A percentile compares a stretch with the other conserved stretches of the same genome.
Evolutionary conservation across 225 moss, liverwort and hornwort species (phyloP).

Genomic region (Rhytidiadelphus loreus): DNA sequence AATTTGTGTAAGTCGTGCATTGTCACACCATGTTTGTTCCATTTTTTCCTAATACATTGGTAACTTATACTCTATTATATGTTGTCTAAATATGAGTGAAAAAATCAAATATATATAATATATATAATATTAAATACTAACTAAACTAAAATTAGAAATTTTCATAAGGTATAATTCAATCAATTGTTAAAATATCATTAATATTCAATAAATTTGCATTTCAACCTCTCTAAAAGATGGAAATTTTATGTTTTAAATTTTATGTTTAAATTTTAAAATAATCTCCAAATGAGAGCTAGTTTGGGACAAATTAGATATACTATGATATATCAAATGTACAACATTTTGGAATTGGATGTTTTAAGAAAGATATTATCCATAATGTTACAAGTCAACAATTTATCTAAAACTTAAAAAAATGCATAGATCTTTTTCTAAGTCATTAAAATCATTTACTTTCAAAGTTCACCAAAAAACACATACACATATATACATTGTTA

Average conservation of each 20-base stretch:
- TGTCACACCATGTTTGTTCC: slow-evolving; percentile 77
- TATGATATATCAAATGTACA: too few relatives aligned
- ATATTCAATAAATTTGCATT: neutral
- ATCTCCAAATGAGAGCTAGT: neutral
- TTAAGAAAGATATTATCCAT: too few relatives aligned
- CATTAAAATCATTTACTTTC: neutral
- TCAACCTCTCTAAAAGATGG: neutral
- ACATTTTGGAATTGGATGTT: neutral
- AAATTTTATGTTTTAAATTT: neutral
- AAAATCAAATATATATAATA: too few relatives aligned
- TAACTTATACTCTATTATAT: neutral
- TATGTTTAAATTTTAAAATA: neutral
- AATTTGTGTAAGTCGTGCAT: slow-evolving; percentile 58
- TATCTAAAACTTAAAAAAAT: neutral
- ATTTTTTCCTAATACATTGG: slow-evolving; percentile 27
- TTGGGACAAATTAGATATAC: too few relatives aligned
- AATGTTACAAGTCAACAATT: neutral
- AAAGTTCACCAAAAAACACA: neutral
- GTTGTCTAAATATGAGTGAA: too few relatives aligned
- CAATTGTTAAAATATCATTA: too few relatives aligned
- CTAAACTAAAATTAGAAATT: too few relatives aligned
- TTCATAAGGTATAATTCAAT: neutral
- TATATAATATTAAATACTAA: neutral
- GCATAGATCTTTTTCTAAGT: too few relatives aligned
- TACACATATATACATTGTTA: neutral